Evolutionary conservation across 371 early-diverging fungal species (phyloP), one percentile per base, ranked within the genome.

Genomic region (Funneliformis caledonium): DNA sequence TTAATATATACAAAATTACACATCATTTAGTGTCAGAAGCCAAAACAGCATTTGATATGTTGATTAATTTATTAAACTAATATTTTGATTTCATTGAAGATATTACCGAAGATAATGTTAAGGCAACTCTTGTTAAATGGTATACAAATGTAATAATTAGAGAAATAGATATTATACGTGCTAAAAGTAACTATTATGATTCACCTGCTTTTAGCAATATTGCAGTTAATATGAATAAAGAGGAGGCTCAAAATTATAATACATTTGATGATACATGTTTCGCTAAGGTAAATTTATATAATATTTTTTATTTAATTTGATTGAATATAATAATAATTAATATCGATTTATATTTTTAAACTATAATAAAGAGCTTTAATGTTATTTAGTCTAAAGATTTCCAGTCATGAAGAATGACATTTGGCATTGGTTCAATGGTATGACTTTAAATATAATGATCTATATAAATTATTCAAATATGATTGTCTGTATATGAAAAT

Each of bases 221-320:
- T n/a, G n/a, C 65, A 33, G 26, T 65, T 19, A 65, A 65, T 65
- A 65, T 65, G 65, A 65, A 33, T 33, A 7, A 65, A 26, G 65
- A 65, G 26, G 65, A 65, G 26, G 33, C 65, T 19, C 11, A 33
- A 65, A 22, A 65, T 11, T 65, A 65, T 65, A 65, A 65, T 22
- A 65, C 65, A 26, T 14, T 56, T 56, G 65, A 65, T 6, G 6
- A 4, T 56, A 56, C 19, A 19, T 56, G 4, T 37, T 37, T 37
- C 2, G 37, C 37, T 2, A 37, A 37, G 37, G 37, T 37, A 37
- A 37, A 37, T 37, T 37, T 37, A 37, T 37, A 37, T 37, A 4
- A 48, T 48, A 10, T 2, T 37, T 37, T 37, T 37, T 37, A 37
- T 37, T 2, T 37, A 37, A 37, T 37, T 37, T 37, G 37, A 37